phyloP scores from a whole-genome alignment of 2,329 filamentous ascomycete genomes.

The Cadophora luteo-olivacea region DNA sequence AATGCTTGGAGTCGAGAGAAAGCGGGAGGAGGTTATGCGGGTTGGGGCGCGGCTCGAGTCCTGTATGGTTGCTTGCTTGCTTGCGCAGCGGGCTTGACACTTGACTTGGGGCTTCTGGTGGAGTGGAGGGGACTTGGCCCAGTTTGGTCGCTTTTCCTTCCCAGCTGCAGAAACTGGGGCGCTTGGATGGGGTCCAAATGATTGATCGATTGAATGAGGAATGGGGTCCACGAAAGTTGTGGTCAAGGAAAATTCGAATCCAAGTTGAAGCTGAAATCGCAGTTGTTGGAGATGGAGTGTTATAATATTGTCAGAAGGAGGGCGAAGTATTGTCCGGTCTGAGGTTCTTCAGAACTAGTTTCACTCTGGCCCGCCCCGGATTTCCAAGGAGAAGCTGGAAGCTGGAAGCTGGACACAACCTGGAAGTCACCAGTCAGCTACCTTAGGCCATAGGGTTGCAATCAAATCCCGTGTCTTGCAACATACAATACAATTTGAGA shows the following conservation, averaged over 20 bases:
- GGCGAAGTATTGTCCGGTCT: neutral
- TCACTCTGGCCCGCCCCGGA: neutral
- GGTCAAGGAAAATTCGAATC: neutral
- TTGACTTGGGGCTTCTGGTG: neutral
- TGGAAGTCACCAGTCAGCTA: neutral
- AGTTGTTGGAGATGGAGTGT: neutral
- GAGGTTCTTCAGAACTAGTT: neutral
- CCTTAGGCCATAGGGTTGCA: too few relatives aligned
- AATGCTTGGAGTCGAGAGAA: slow-evolving; percentile 10
- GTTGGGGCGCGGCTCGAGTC: slow-evolving; percentile 16
- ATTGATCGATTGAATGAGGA: neutral
- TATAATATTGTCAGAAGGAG: neutral
- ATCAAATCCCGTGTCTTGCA: neutral
- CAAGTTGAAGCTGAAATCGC: neutral
- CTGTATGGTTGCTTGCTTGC: slow-evolving; percentile 7
- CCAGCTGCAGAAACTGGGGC: slow-evolving; percentile 4
- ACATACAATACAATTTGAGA: neutral
- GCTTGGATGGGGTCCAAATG: neutral
- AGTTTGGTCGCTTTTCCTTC: slow-evolving; percentile 12
- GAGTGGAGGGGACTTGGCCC: slow-evolving; percentile 23
- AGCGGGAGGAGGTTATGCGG: slow-evolving; percentile 18
- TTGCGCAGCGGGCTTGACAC: slow-evolving; percentile 15
- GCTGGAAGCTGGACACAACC: neutral
- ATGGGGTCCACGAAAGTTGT: slow-evolving; percentile 11
- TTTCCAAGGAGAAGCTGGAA: neutral